phyloP scores from a whole-genome alignment of 306 rosid species.

The Geum urbanum region DNA sequence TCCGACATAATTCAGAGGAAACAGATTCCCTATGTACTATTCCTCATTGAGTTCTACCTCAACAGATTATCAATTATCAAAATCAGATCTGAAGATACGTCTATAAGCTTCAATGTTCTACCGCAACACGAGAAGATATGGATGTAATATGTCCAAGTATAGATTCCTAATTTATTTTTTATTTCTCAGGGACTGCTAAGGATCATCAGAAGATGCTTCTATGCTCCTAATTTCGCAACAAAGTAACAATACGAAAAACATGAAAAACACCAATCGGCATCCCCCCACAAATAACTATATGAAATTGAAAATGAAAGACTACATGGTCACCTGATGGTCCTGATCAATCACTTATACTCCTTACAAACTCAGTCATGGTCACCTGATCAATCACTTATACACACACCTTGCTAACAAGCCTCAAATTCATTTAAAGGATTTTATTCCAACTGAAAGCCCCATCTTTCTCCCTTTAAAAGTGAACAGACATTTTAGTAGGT shows the following conservation, averaged over 20 bases:
- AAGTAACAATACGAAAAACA: background rate
- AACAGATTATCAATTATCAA: background rate
- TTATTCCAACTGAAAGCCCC: conserved; percentile 10
- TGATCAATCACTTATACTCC: conserved; percentile 4
- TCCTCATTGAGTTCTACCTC: conserved; percentile 2
- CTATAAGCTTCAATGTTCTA: no score
- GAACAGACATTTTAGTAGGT: background rate
- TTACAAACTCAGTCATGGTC: conserved; percentile 1
- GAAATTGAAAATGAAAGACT: background rate
- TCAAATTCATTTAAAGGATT: background rate
- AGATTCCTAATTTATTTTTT: no score
- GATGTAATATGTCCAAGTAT: no score
- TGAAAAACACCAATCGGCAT: background rate
- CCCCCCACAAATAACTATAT: background rate
- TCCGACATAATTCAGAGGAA: no score
- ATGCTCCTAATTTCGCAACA: background rate
- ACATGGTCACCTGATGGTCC: background rate
- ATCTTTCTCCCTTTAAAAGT: background rate
- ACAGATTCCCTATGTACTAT: background rate
- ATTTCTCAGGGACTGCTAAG: background rate
- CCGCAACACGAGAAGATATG: no score
- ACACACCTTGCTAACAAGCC: background rate
- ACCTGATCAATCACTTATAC: background rate
- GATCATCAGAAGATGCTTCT: background rate
- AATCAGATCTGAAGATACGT: no score